phyloP scores from a whole-genome alignment of 495 filamentous ascomycete species.

The Niebla homalea region DNA sequence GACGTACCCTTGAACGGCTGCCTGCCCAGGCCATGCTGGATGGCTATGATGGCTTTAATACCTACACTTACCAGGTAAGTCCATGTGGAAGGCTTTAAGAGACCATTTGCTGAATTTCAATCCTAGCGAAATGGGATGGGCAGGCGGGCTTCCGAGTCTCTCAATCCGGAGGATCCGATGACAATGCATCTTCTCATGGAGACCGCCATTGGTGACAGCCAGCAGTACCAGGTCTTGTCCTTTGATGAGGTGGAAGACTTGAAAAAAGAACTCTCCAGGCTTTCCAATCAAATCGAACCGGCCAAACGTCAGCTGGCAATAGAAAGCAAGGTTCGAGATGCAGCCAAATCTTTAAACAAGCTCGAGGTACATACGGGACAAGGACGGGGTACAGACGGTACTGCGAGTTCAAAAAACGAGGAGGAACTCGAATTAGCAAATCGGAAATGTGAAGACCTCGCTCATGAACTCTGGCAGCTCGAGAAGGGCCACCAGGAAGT shows the following conservation, averaged over 20 bases:
- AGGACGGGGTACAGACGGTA: conserved; percentile 23
- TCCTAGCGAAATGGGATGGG: conserved; percentile 14
- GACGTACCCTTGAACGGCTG: conserved; percentile 20
- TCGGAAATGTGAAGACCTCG: conserved; percentile 73
- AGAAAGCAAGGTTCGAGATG: conserved; percentile 87
- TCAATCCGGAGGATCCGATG: conserved; percentile 43
- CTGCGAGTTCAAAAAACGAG: conserved; percentile 43
- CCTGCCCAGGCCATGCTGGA: conserved; percentile 32
- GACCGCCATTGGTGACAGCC: conserved; percentile 80
- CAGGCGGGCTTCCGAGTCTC: conserved; percentile 29
- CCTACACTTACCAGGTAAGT: conserved; percentile 8
- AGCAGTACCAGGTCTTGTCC: conserved; percentile 69
- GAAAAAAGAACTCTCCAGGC: conserved; percentile 65
- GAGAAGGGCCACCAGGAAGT: conserved; percentile 60
- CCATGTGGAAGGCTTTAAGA: no score
- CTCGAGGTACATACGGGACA: conserved; percentile 45
- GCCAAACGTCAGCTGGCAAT: conserved; percentile 72
- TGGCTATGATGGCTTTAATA: conserved; percentile 29
- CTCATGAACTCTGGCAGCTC: conserved; percentile 61
- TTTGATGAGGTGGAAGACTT: conserved; percentile 81
- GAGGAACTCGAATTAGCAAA: conserved; percentile 61
- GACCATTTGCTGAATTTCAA: no score
- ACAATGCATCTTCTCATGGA: conserved; percentile 81
- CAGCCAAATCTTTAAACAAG: conserved; percentile 69
- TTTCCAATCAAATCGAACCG: conserved; percentile 63